Evolutionary conservation across 2,329 filamentous ascomycete genomes (phyloP), one percentile per base, ranked within the genome.

Genomic region (Colletotrichum brevisporum): DNA sequence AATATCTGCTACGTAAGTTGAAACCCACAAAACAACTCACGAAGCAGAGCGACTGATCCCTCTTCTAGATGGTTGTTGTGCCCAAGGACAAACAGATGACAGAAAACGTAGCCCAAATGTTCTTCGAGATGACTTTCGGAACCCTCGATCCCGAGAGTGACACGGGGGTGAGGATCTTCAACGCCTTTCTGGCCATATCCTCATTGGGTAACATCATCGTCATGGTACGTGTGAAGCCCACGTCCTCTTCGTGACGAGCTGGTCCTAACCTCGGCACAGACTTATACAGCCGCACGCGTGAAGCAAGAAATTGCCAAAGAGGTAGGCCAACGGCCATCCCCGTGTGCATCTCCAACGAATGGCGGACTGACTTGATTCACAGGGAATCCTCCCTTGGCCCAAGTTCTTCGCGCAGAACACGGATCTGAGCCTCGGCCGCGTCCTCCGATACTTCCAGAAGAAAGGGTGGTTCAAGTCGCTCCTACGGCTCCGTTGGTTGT

Each of bases 261-360:
- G 16, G 16, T 3, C 18, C 62, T 69, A 4, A 69, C 18, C n/a
- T 15, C 4, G 12, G 2, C 21, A 6, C 39, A 72, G 70, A 89
- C 87, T 0, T 90, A 86, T 71, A 86, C 85, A 0, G 83, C 85
- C 8, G 82, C 86, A 3, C 80, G 86, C 69, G 83, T 89, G 18
- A 89, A 89, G 74, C 87, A 89, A 73, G 87, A 90, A 73, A 88
- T 90, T 51, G 88, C 87, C 8, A 89, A 89, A 72, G 85, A 88
- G 50, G 66, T 69, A 31, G 31, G 48, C 18, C 4, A 16, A 16
- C 45, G 18, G 6, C 45, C 45, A 47, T 47, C 16, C 4, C 8
- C 16, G 16, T 47, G 18, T 18, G 16, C 18, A n/a, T 18, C 16
- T n/a, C 45, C 18, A 18, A 15, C 45, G 15, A 8, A 16, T 10